Base-by-base conservation (phyloP, 164 flowering plant genomes). In the Chloranthus sessilifolius region DNA sequence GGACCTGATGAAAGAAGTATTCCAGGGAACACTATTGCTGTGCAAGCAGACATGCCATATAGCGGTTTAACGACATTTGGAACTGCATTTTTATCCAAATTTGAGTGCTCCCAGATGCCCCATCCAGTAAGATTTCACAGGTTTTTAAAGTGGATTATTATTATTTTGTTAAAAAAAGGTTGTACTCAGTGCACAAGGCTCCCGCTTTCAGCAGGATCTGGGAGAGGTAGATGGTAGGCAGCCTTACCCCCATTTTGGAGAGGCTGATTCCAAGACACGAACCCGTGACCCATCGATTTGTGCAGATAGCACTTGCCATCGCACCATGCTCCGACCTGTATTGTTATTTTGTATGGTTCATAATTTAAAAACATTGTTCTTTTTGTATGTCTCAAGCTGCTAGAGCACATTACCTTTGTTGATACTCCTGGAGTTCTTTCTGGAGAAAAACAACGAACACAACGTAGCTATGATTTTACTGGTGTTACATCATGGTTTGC, bases 401-500 rank as follows among this genome's bases (percentile, higher is more conserved):
- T 89, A 63, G 97, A 94, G 59, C 95, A 94, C 55, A 70, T 89
- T 24, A 86, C 96, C 12, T 81, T 94, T 70, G 97, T 94, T 44
- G 99, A 94, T 56, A 86, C 96, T 6, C 97, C 99, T 47, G 99
- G 97, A 63, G 99, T 94, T 51, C 56, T 94, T 38, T 94, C 99
- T 10, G 97, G 96, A 63, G 96, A 94, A 71, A 94, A 94, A 65
- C 99, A 94, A 67, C 76, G 99, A 40, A 86, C 97, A 9, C 95
- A 88, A 41, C 72, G 99, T 38, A 81, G 95, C 29, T 94, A 94
- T 73, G 97, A 94, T 69, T 94, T 94, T 56, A 89, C 97, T 11
- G 97, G 97, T 39, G 97, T 94, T 24, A 94, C 84, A 22, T 89
- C 97, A 45, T 94, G 99, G 99, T 89, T 94, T 77, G 99, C 97